Percentiles rank a stretch among this genome's conserved stretches.
Conservation (phyloP, 441 rosid species). For the Syzygium malaccense region DNA sequence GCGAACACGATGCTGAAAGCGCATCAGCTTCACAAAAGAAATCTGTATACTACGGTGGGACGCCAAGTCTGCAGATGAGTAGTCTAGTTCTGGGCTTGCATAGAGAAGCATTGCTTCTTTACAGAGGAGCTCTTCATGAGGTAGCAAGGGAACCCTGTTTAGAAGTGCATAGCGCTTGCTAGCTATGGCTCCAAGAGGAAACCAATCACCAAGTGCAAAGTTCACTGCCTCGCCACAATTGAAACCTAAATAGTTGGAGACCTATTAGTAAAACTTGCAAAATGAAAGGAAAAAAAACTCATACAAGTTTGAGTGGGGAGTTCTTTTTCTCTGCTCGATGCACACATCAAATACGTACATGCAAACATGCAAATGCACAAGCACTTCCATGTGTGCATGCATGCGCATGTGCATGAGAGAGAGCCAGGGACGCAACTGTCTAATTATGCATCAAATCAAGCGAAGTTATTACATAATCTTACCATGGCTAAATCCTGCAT, state of each 20-base stretch:
- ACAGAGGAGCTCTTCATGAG: slow-evolving; percentile 97
- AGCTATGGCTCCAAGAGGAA: slow-evolving; percentile 88
- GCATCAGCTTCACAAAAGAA: slow-evolving; percentile 81
- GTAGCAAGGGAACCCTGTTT: slow-evolving; percentile 84
- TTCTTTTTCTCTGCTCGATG: neutral
- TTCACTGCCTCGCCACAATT: slow-evolving; percentile 99
- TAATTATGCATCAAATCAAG: neutral
- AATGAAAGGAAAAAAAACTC: neutral
- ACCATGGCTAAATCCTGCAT: slow-evolving; percentile 99
- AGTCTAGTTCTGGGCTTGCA: slow-evolving; percentile 34
- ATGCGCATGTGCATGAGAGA: neutral
- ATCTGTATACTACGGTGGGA: slow-evolving; percentile 52
- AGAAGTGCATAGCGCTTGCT: slow-evolving; percentile 90
- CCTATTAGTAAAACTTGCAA: neutral
- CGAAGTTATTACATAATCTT: slow-evolving; percentile 4
- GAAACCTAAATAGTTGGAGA: slow-evolving; percentile 47
- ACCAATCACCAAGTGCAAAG: slow-evolving; percentile 98
- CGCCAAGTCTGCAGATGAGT: slow-evolving; percentile 45
- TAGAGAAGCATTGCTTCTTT: slow-evolving; percentile 86
- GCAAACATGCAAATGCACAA: neutral
- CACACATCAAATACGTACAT: neutral
- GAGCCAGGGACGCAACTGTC: neutral
- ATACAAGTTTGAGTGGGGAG: neutral
- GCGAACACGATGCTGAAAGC: slow-evolving; percentile 76
- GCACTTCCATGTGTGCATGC: neutral